Evolutionary conservation across 1,284 basidiomycete species (phyloP).

Genomic region (Thelephora terrestris): DNA sequence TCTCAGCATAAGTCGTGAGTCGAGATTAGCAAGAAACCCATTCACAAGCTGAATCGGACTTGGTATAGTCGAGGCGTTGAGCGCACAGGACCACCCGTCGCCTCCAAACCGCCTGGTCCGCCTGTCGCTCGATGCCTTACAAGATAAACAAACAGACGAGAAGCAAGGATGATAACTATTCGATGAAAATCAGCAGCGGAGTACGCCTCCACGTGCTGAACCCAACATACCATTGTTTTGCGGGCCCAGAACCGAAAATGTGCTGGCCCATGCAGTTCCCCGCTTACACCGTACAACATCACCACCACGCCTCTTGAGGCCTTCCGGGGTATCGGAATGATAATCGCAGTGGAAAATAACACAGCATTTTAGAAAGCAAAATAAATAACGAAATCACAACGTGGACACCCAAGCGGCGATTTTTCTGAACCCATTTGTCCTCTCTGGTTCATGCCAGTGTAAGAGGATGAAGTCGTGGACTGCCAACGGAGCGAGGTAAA

Average conservation of each 20-base stretch:
- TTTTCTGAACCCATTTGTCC: constrained; percentile 30
- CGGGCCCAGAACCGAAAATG: no score
- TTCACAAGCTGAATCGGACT: not conserved
- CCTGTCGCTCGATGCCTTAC: not conserved
- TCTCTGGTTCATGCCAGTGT: constrained; percentile 42
- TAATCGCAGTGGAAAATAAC: no score
- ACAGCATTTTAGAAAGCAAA: not conserved
- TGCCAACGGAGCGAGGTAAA: constrained; percentile 38
- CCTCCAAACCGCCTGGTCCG: not conserved
- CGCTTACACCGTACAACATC: no score
- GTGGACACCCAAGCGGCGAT: constrained; percentile 36
- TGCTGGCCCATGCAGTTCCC: no score
- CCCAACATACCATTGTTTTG: no score
- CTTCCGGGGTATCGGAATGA: no score
- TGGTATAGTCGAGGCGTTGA: not conserved
- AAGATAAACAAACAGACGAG: not conserved
- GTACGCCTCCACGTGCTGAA: no score
- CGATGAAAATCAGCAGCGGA: no score
- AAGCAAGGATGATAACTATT: no score
- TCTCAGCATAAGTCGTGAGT: not conserved
- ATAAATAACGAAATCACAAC: not conserved
- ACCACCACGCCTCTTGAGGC: no score
- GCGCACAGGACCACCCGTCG: not conserved
- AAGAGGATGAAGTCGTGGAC: constrained; percentile 44
- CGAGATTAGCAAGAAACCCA: no score